Evolutionary conservation across 2,329 filamentous ascomycete species (phyloP).

Genomic region (Lasiodiplodia sp.): DNA sequence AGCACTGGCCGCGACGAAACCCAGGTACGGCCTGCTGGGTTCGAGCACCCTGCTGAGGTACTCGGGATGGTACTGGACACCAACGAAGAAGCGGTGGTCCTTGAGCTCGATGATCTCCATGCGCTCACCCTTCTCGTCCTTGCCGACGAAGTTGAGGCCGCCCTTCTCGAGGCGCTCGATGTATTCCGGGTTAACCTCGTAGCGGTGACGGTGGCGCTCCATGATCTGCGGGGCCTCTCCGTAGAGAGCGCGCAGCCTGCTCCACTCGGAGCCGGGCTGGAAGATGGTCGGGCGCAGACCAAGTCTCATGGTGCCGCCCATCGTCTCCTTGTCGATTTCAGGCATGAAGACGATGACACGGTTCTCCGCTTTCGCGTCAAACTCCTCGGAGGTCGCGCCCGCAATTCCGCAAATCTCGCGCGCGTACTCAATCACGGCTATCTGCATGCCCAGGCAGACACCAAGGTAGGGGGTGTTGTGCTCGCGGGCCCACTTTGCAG

Average conservation of each 20-base stretch:
- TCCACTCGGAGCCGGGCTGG: conserved; percentile 79
- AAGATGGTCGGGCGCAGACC: conserved; percentile 78
- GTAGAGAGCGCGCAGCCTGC: conserved; percentile 77
- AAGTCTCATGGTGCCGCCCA: conserved; percentile 88
- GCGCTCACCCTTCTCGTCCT: conserved; percentile 77
- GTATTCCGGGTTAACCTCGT: conserved; percentile 86
- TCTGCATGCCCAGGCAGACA: conserved; percentile 91
- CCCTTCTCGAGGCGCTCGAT: conserved; percentile 71
- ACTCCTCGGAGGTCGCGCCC: conserved; percentile 64
- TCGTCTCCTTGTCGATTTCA: conserved; percentile 76
- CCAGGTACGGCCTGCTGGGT: conserved; percentile 79
- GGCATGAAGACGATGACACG: conserved; percentile 91
- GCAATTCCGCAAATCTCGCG: conserved; percentile 74
- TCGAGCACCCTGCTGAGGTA: conserved; percentile 78
- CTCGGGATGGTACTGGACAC: conserved; percentile 89
- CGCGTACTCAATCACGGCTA: conserved; percentile 89
- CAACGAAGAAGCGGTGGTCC: conserved; percentile 84
- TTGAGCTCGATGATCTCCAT: conserved; percentile 86
- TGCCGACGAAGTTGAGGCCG: conserved; percentile 79
- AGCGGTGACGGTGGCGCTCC: conserved; percentile 87
- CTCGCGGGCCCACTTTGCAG: conserved; percentile 85
- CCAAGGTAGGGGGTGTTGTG: conserved; percentile 84
- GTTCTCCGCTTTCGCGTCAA: conserved; percentile 66
- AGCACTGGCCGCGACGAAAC: conserved; percentile 80
- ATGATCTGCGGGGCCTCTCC: conserved; percentile 57